These are phyloP conservation scores for Guadua angustifolia DNA, from an alignment of 176 grass and related monocot genomes.

Conservation along the genomic window DNA sequence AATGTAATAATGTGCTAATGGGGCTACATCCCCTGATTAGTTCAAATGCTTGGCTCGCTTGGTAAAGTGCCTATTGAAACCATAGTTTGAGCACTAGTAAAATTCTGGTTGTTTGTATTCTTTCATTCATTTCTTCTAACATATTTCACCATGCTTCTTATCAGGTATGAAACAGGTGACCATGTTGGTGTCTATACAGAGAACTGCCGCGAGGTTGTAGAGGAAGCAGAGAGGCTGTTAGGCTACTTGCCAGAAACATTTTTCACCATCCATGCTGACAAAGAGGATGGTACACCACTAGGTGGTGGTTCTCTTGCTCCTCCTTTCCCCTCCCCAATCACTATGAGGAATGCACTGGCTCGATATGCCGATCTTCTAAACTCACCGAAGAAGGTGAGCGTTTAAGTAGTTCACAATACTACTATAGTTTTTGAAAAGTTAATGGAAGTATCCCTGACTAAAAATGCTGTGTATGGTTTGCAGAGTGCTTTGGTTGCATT, in stretches of 20 bases:
- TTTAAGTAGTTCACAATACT: conserved; percentile 27
- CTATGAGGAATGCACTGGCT: conserved; percentile 74
- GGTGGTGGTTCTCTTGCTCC: conserved; percentile 70
- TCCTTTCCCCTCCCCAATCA: conserved; percentile 77
- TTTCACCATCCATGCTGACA: conserved; percentile 85
- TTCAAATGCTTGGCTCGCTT: neutral
- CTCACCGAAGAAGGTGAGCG: conserved; percentile 88
- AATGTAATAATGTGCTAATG: conserved; percentile 3
- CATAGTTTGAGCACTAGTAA: neutral
- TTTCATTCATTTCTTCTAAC: conserved; percentile 21
- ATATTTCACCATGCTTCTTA: conserved; percentile 36
- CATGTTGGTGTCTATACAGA: conserved; percentile 90
- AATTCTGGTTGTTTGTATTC: neutral
- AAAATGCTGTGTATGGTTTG: conserved; percentile 24
- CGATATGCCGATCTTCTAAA: conserved; percentile 95
- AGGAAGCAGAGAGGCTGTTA: conserved; percentile 81
- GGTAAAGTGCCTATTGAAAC: neutral
- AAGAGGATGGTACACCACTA: conserved; percentile 85
- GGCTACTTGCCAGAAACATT: conserved; percentile 71
- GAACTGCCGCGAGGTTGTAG: conserved; percentile 71
- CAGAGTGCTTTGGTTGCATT: conserved; percentile 81
- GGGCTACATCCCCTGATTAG: neutral
- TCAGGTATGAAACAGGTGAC: conserved; percentile 91
- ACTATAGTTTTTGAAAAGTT: neutral
- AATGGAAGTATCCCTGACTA: conserved; percentile 4